These are phyloP conservation scores for Dichotomopilus funicola DNA, from an alignment of 2,329 filamentous ascomycete species.

Conservation along the genomic window DNA sequence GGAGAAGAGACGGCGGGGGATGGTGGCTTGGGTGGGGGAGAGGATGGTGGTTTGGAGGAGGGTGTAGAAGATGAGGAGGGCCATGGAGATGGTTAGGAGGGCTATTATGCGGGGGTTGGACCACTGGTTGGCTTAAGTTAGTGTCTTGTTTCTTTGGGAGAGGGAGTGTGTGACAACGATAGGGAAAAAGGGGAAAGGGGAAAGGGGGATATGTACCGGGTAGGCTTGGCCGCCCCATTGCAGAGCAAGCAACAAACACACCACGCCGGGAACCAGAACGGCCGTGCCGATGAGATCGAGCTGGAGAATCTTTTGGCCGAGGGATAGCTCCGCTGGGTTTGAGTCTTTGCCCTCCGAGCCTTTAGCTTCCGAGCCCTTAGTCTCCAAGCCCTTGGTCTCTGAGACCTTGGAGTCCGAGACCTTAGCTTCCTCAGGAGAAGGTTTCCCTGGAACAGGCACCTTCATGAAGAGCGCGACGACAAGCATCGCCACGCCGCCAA, in stretches of 20 bases:
- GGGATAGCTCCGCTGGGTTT: conserved; percentile 10
- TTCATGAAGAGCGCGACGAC: conserved; percentile 18
- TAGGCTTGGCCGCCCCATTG: conserved; percentile 24
- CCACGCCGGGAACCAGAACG: conserved; percentile 18
- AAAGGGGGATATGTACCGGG: not conserved
- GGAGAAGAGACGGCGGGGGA: conserved; percentile 38
- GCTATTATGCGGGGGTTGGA: conserved; percentile 38
- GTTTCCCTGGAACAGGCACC: conserved; percentile 5
- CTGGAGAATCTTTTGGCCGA: conserved; percentile 21
- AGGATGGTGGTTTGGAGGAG: conserved; percentile 30
- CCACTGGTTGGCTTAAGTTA: conserved; percentile 31
- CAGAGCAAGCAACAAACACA: conserved; percentile 21
- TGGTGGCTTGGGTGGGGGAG: conserved; percentile 28
- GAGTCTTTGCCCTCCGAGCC: not conserved
- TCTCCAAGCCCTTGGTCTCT: too few species aligned
- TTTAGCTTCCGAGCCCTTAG: too few species aligned
- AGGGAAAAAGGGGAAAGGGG: not conserved
- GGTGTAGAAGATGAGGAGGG: conserved; percentile 28
- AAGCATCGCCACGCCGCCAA: conserved; percentile 31
- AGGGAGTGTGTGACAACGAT: not conserved
- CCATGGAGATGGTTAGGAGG: conserved; percentile 25
- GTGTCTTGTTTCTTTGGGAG: not conserved
- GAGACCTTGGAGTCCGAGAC: too few species aligned
- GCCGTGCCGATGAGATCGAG: conserved; percentile 20
- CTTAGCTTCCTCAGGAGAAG: too few species aligned